phyloP scores from a whole-genome alignment of 2,329 filamentous ascomycete species.

The Arthrobotrys conoides region DNA sequence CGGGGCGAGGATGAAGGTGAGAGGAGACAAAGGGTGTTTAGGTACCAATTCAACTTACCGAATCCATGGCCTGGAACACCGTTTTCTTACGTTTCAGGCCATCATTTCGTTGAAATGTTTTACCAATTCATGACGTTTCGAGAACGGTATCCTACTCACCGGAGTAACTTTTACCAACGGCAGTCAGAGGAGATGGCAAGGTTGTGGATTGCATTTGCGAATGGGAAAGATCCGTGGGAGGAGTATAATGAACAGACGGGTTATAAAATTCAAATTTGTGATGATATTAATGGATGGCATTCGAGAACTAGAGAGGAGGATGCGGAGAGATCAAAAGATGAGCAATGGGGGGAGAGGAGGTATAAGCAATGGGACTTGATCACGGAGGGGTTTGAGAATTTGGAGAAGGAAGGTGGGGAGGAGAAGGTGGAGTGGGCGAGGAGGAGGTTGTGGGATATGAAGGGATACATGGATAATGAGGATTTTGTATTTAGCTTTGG shows the following conservation, averaged over 20 bases:
- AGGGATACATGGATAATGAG: conserved; percentile 28
- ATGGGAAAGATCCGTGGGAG: conserved; percentile 53
- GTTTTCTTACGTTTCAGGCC: conserved; percentile 61
- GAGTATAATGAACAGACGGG: conserved; percentile 43
- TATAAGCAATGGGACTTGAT: conserved; percentile 46
- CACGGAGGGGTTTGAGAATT: conserved; percentile 29
- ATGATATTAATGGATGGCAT: conserved; percentile 57
- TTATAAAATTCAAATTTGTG: conserved; percentile 50
- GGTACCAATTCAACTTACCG: conserved; percentile 64
- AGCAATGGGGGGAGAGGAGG: conserved; percentile 53
- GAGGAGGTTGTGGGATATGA: conserved; percentile 40
- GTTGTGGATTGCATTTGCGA: conserved; percentile 62
- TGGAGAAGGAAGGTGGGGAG: conserved; percentile 33
- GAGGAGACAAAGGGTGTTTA: conserved; percentile 57
- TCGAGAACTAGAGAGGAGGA: conserved; percentile 41
- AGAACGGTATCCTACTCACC: conserved; percentile 61
- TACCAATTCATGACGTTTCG: conserved; percentile 62
- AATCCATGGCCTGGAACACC: conserved; percentile 66
- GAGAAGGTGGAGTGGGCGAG: conserved; percentile 47
- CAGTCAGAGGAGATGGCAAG: conserved; percentile 62
- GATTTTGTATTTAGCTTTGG: conserved; percentile 43
- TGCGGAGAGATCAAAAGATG: conserved; percentile 34
- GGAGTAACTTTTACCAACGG: conserved; percentile 60
- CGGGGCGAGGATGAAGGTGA: conserved; percentile 55
- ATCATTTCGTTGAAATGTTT: conserved; percentile 62